These are phyloP conservation scores for Botrytis sinoallii DNA, from an alignment of 2,329 filamentous ascomycete genomes.

Conservation along the genomic window DNA sequence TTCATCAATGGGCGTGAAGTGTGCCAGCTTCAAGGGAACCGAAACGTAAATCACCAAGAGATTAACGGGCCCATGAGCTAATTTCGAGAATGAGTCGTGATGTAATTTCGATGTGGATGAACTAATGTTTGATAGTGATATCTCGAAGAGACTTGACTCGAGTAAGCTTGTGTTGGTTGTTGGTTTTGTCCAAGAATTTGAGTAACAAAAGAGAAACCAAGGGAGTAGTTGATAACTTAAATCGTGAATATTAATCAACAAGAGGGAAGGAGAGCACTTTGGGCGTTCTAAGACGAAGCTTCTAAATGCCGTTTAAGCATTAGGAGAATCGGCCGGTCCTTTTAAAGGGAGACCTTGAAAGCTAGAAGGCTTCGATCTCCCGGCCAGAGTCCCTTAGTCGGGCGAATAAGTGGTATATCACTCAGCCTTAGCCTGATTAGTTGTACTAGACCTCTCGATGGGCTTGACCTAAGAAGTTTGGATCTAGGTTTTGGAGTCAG, in stretches of 20 bases:
- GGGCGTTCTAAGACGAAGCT: neutral
- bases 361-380: neutral
- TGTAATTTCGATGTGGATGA: neutral
- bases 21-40: neutral
- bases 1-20: neutral
- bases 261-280: neutral
- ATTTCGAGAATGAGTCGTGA: neutral
- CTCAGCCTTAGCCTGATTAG: conserved; percentile 19
- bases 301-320: neutral
- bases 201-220: neutral
- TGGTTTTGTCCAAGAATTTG: neutral
- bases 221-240: neutral
- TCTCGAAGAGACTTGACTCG: neutral
- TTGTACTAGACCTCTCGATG: conserved; percentile 3
- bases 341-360: conserved; percentile 8
- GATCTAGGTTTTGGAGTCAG: neutral
- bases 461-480: neutral
- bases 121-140: neutral
- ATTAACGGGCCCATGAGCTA: neutral
- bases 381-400: neutral
- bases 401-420: neutral
- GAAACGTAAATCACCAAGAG: neutral
- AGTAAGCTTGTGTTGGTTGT: neutral
- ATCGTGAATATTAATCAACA: neutral
- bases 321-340: conserved; percentile 6